A percentile compares a stretch with the other conserved stretches of the same genome.
These are phyloP conservation scores for Nitzschia sp. DNA, from an alignment of 108 stramenopile species.

Conservation along the genomic window DNA sequence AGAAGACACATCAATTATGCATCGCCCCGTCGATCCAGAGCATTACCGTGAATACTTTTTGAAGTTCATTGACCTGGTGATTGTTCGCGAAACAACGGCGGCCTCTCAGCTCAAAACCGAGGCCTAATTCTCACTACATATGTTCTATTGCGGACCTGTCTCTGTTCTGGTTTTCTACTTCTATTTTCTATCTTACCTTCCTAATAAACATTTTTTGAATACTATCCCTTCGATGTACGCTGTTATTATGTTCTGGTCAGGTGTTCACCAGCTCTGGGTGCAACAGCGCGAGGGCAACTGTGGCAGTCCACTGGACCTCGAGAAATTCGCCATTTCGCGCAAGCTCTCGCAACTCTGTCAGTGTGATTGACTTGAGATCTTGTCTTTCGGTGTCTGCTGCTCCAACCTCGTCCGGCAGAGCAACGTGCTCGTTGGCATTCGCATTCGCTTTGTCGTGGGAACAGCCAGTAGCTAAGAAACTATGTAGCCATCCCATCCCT, in stretches of 20 bases:
- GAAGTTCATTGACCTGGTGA: slow-evolving; percentile 77
- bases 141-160: background rate
- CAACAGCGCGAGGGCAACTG: slow-evolving; percentile 69
- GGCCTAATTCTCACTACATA: background rate
- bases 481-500: slow-evolving; percentile 78
- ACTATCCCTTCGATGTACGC: background rate
- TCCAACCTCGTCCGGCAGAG: slow-evolving; percentile 49
- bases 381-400: slow-evolving; percentile 69
- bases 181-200: background rate
- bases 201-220: background rate
- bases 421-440: slow-evolving; percentile 2
- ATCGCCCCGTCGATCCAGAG: slow-evolving; percentile 46
- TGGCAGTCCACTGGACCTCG: slow-evolving; percentile 86
- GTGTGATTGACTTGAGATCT: slow-evolving; percentile 44
- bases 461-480: slow-evolving; percentile 64
- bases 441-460: slow-evolving; percentile 2
- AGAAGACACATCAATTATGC: slow-evolving; percentile 17
- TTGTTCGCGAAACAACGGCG: slow-evolving; percentile 67
- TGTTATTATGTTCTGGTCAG: background rate
- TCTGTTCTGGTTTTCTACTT: background rate
- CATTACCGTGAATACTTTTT: slow-evolving; percentile 65
- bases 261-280: slow-evolving; percentile 27
- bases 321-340: slow-evolving; percentile 61
- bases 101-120: slow-evolving; percentile 9
- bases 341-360: slow-evolving; percentile 45